These are phyloP conservation scores for Aspergillus felis DNA, from an alignment of 2,329 filamentous ascomycete genomes.

Conservation along the genomic window DNA sequence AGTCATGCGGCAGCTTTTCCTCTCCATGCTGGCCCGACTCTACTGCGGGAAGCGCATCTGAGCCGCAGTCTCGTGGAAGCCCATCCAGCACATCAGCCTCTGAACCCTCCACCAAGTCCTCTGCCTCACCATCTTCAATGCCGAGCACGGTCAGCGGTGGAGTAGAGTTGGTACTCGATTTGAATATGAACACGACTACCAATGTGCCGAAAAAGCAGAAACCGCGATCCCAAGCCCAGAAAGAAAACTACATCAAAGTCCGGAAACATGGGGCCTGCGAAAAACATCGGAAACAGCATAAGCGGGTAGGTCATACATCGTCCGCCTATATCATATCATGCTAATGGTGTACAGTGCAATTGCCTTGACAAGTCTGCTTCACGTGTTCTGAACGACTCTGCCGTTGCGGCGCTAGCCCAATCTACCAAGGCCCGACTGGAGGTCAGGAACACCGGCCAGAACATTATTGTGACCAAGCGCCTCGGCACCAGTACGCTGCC, in stretches of 20 bases:
- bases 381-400: slow-evolving; percentile 15
- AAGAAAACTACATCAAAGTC: slow-evolving; percentile 42
- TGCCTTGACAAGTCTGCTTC: slow-evolving; percentile 35
- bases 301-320: slow-evolving; percentile 25
- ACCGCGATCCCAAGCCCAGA: slow-evolving; percentile 39
- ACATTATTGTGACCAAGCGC: not conserved
- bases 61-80: slow-evolving; percentile 17
- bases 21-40: slow-evolving; percentile 31
- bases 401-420: slow-evolving; percentile 5
- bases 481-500: not conserved
- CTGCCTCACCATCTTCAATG: slow-evolving; percentile 14
- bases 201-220: slow-evolving; percentile 41
- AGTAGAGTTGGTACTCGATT: slow-evolving; percentile 39
- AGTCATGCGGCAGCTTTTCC: slow-evolving; percentile 29
- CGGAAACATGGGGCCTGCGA: slow-evolving; percentile 42
- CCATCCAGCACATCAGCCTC: slow-evolving; percentile 17
- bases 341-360: slow-evolving; percentile 32
- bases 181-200: slow-evolving; percentile 43
- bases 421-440: slow-evolving; percentile 1
- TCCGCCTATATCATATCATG: not conserved
- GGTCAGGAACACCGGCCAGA: slow-evolving; percentile 1
- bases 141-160: slow-evolving; percentile 19
- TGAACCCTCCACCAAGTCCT: slow-evolving; percentile 7
- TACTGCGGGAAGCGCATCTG: slow-evolving; percentile 23
- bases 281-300: slow-evolving; percentile 43